These are phyloP conservation scores for Colletotrichum simmondsii DNA, from an alignment of 2,329 filamentous ascomycete species.

Conservation along the genomic window DNA sequence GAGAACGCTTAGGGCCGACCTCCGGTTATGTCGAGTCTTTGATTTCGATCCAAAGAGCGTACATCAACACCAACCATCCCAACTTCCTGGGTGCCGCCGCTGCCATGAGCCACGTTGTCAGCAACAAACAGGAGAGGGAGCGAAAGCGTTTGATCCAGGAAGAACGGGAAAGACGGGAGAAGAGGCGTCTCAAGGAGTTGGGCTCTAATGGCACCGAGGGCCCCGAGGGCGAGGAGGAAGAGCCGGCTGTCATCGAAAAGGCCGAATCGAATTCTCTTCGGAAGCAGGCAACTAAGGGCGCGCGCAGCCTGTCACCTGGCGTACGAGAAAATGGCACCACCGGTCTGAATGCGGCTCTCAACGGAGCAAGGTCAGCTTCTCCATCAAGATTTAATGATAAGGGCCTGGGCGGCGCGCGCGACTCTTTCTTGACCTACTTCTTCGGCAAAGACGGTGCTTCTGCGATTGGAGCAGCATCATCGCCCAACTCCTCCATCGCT, in stretches of 20 bases:
- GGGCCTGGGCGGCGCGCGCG: constrained; percentile 72
- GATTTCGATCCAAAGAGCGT: constrained; percentile 96
- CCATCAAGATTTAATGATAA: constrained; percentile 72
- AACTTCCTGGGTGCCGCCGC: constrained; percentile 97
- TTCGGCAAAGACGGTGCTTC: constrained; percentile 90
- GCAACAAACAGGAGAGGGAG: constrained; percentile 93
- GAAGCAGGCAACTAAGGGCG: constrained; percentile 68
- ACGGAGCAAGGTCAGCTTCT: constrained; percentile 71
- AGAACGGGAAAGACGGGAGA: constrained; percentile 87
- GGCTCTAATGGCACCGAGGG: constrained; percentile 81
- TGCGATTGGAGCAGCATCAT: constrained; percentile 46
- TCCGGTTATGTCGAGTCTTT: constrained; percentile 95
- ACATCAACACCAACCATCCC: constrained; percentile 99
- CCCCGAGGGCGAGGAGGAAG: constrained; percentile 74
- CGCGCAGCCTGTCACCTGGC: constrained; percentile 85
- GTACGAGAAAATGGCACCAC: constrained; percentile 74
- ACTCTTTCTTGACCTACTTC: constrained; percentile 98
- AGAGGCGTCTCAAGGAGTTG: constrained; percentile 83
- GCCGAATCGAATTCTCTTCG: constrained; percentile 59
- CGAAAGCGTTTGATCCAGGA: constrained; percentile 83
- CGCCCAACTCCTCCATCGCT: constrained; percentile 51
- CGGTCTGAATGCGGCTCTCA: constrained; percentile 73
- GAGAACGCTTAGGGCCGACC: constrained; percentile 89
- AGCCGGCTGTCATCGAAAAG: constrained; percentile 59
- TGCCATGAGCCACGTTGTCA: constrained; percentile 97